A percentile compares a stretch with the other conserved stretches of the same genome.
Conservation (phyloP, 257 asterid species). For the Solanum acaule region DNA sequence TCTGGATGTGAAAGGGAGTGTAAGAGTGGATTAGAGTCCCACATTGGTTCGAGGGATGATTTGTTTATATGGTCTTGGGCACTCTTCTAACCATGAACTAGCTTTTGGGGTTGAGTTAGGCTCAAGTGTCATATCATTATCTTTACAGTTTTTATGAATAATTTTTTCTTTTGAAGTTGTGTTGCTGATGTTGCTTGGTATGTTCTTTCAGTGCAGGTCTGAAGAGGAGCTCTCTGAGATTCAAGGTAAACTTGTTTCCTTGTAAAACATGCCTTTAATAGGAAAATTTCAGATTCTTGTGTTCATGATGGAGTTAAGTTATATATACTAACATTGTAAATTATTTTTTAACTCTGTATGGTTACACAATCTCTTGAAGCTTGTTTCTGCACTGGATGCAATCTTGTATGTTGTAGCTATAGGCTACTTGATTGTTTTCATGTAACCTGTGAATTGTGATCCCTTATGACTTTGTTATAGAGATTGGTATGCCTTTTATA, state of each 20-base stretch:
- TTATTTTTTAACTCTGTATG: not conserved
- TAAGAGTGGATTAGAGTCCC: not conserved
- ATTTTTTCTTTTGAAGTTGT: not conserved
- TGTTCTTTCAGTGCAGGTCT: constrained; percentile 94
- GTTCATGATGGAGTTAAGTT: not conserved
- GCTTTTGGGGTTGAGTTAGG: not conserved
- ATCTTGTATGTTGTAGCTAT: not conserved
- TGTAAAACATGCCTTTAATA: not conserved
- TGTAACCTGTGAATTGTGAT: not conserved
- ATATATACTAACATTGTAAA: not conserved
- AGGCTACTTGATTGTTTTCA: not conserved
- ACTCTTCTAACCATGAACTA: not conserved
- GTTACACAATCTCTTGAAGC: not conserved
- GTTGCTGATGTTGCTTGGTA: constrained; percentile 25
- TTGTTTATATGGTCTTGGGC: not conserved
- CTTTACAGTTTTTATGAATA: not conserved
- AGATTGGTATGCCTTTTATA: not conserved
- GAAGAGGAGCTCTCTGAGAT: constrained; percentile 97
- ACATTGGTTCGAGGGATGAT: not conserved
- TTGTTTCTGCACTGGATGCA: not conserved
- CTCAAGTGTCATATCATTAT: not conserved
- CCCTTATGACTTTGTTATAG: not conserved
- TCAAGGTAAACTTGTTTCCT: constrained; percentile 47
- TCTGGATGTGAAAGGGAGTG: not conserved
- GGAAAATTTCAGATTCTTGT: not conserved